phyloP scores from a whole-genome alignment of 192 early-diverging fungal genomes.

The Coemansia umbellata region DNA sequence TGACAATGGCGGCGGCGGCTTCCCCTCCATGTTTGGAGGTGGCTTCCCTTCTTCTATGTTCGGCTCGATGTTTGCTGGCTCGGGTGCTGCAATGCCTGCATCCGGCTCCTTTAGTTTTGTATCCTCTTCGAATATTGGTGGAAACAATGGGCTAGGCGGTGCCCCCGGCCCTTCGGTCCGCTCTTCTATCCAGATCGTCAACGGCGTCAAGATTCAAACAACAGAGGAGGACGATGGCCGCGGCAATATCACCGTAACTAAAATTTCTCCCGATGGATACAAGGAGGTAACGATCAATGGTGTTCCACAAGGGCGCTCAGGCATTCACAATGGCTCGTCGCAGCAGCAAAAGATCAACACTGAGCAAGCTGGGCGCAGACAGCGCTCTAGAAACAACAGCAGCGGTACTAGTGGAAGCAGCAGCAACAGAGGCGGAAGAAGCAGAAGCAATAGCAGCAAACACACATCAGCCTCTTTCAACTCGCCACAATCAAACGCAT shows the following conservation, averaged over 20 bases:
- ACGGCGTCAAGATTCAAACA: constrained; percentile 41
- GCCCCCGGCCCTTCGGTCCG: constrained; percentile 29
- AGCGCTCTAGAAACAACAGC: constrained; percentile 9
- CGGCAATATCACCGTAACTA: constrained; percentile 43
- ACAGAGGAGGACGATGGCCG: constrained; percentile 45
- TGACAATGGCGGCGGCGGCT: constrained; percentile 13
- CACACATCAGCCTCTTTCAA: constrained; percentile 1
- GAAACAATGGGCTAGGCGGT: constrained; percentile 26
- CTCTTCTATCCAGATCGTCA: constrained; percentile 40
- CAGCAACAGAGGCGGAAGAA: constrained; percentile 1
- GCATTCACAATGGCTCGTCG: no score
- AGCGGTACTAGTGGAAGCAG: constrained; percentile 3
- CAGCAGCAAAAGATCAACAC: constrained; percentile 10
- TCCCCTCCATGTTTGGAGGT: constrained; percentile 39
- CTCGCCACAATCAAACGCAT: not conserved
- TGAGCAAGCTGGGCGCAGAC: constrained; percentile 1
- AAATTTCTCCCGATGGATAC: constrained; percentile 32
- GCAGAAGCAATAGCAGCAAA: not conserved
- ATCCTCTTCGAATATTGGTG: constrained; percentile 38
- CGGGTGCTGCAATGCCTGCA: constrained; percentile 16
- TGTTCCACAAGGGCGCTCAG: constrained; percentile 34
- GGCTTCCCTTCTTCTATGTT: constrained; percentile 28
- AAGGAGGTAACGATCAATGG: constrained; percentile 47
- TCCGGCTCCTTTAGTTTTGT: constrained; percentile 49
- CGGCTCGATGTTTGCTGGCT: constrained; percentile 9